These are phyloP conservation scores for Pistacia integerrima DNA, from an alignment of 345 rosid species.

Conservation along the genomic window DNA sequence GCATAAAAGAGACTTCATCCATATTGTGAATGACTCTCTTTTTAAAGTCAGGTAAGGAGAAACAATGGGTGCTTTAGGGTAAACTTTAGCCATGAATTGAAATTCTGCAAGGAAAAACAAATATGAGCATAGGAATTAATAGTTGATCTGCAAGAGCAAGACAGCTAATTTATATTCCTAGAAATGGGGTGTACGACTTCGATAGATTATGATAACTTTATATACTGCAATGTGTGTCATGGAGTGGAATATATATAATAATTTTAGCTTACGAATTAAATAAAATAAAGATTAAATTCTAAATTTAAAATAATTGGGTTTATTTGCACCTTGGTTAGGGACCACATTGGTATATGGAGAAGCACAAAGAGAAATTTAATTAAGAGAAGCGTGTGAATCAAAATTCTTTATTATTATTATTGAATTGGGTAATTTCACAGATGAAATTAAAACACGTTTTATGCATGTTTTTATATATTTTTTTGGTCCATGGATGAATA, in stretches of 20 bases:
- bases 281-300: not conserved
- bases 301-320: no score
- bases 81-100: constrained; percentile 29
- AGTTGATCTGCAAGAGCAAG: not conserved
- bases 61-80: constrained; percentile 14
- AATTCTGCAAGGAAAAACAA: not conserved
- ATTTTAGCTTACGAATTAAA: not conserved
- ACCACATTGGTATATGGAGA: no score
- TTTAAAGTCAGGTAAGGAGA: constrained; percentile 21
- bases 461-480: not conserved
- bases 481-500: not conserved
- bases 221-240: not conserved
- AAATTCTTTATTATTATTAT: no score
- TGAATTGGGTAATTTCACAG: not conserved
- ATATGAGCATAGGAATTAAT: not conserved
- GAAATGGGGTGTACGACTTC: not conserved
- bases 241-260: not conserved
- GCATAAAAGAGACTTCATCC: constrained; percentile 54
- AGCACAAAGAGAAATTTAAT: no score
- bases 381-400: no score
- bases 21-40: constrained; percentile 42
- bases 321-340: no score
- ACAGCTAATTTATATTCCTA: not conserved
- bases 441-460: not conserved
- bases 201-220: not conserved